Evolutionary conservation across 306 rosid species (phyloP).

Genomic region (Trifolium repens): DNA sequence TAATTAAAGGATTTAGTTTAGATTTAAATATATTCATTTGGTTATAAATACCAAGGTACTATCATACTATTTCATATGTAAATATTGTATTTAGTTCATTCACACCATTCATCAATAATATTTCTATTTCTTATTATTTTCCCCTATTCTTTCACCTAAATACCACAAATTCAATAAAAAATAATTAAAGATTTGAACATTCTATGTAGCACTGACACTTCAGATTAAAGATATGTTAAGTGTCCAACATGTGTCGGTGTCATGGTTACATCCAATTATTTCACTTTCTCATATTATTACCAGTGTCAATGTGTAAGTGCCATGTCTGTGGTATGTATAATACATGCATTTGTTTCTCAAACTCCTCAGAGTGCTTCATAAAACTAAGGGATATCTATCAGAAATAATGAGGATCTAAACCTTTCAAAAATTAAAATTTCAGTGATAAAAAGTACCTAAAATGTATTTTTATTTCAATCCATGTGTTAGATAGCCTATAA

Average conservation of each 20-base stretch:
- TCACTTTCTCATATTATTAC: background rate
- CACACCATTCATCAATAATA: no score
- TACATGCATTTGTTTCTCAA: background rate
- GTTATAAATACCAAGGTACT: no score
- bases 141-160: no score
- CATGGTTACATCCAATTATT: background rate
- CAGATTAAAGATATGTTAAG: background rate
- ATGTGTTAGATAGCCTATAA: background rate
- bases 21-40: no score
- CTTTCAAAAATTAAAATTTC: constrained; percentile 24
- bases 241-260: background rate
- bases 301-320: background rate
- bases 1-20: no score
- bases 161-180: no score
- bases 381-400: background rate
- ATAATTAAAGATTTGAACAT: background rate
- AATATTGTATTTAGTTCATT: no score
- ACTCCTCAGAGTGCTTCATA: background rate
- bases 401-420: background rate
- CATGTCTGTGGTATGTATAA: background rate
- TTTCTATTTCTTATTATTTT: no score
- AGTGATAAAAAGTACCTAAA: background rate
- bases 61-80: no score
- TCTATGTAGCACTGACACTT: background rate
- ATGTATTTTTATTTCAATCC: background rate